Evolutionary conservation across 495 filamentous ascomycete species (phyloP).

Genomic region (Haplographium delicatum): DNA sequence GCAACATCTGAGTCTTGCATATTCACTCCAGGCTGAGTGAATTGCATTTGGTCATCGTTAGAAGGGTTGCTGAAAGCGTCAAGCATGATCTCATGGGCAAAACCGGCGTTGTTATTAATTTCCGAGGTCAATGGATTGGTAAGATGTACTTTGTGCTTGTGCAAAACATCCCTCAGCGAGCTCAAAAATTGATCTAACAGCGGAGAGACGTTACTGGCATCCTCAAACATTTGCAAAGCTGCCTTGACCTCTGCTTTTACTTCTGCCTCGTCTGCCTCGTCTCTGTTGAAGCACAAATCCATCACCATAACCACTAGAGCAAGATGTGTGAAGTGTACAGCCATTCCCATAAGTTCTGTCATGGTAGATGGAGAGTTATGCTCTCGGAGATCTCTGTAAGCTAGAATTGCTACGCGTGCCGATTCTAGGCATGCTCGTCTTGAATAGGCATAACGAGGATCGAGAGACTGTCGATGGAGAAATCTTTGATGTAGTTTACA

Average conservation of each 20-base stretch:
- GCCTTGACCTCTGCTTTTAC: conserved; percentile 22
- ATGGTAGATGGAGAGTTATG: conserved; percentile 11
- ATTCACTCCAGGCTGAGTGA: neutral
- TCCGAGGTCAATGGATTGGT: conserved; percentile 5
- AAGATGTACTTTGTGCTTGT: conserved; percentile 23
- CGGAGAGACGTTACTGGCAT: conserved; percentile 13
- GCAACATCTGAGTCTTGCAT: neutral
- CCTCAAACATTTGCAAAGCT: conserved; percentile 22
- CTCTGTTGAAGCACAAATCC: conserved; percentile 26
- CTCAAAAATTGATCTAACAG: conserved; percentile 15
- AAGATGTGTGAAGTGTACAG: conserved; percentile 26
- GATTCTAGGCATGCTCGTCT: conserved; percentile 38
- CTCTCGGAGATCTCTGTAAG: conserved; percentile 28
- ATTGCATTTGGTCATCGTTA: conserved; percentile 5
- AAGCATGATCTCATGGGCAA: neutral
- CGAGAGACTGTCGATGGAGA: conserved; percentile 28
- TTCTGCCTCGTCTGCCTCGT: conserved; percentile 11
- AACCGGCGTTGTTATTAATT: neutral
- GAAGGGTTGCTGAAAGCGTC: conserved; percentile 3
- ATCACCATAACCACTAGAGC: conserved; percentile 30
- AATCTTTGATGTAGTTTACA: conserved; percentile 37
- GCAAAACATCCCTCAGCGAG: conserved; percentile 21
- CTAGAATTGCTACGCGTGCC: conserved; percentile 41
- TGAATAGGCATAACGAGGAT: conserved; percentile 41
- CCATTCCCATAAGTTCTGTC: conserved; percentile 24